Base-by-base conservation (phyloP, 2,329 filamentous ascomycete species). In the Aureobasidium pullulans region DNA sequence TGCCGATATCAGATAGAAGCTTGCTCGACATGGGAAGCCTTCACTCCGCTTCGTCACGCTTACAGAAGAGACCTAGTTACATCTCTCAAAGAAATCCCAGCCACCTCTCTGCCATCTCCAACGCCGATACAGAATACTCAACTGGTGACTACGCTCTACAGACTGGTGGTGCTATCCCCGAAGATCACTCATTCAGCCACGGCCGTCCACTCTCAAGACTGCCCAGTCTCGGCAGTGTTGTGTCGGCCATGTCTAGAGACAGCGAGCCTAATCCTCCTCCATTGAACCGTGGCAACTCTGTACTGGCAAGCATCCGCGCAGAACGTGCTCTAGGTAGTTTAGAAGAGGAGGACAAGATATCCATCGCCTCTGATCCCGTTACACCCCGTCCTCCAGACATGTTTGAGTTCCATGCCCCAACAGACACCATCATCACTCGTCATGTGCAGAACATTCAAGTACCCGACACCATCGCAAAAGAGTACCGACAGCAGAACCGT, bases 391-490 rank as follows among this genome's bases (percentile, higher is more conserved):
- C 61, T 78, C 79, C 68, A 76, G 81, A 64, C 73, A 72, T 67
- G 66, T 72, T 66, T 76, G 81, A 52, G 73, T 84, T 42, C 5
- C 70, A 71, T 46, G 67, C 70, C 10, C 77, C 81, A 19, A 94
- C 90, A 1, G 92, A 96, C 69, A 96, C 91, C 2, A 86, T 91
- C 53, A 88, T 96, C 67, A 86, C 91, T 44, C 87, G 90, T 60
- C 92, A 94, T 69, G 87, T 96, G 47, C 87, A 89, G 66, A 91
- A 93, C 67, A 90, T 97, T 13, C 89, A 93, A 60, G 90, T 96
- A 1, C 93, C 93, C 3, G 90, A 94, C 67, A 94, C 90, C 5
- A 79, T 96, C 61, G 90, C 89, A 4, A 85, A 87, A 65, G 89
- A 96, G 70, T 96, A 94, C 73, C 87, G 87, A 67, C 88, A 86